Conservation (phyloP, 139 green algal genomes). For the Picochlorum sp. region DNA sequence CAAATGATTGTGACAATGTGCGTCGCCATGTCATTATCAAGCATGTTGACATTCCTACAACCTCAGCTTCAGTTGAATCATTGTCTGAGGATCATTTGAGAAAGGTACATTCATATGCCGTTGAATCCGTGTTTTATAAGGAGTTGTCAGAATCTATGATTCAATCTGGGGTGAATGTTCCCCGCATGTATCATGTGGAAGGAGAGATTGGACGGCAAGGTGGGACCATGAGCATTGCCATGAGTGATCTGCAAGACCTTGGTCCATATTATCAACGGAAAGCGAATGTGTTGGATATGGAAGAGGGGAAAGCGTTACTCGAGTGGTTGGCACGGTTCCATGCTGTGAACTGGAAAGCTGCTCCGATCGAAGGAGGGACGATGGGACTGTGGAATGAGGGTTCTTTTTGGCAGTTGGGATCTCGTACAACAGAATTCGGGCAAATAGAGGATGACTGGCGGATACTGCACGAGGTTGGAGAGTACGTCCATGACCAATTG, state of each 20-base stretch:
- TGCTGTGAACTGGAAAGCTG: background rate
- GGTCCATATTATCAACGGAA: background rate
- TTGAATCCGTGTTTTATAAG: constrained; percentile 12
- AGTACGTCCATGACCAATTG: background rate
- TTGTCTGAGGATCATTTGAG: background rate
- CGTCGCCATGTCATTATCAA: background rate
- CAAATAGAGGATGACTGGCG: constrained; percentile 5
- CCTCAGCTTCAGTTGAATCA: background rate
- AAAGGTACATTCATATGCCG: constrained; percentile 6
- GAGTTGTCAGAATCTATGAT: background rate
- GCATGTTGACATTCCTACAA: background rate
- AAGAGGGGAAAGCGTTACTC: constrained; percentile 2
- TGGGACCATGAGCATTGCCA: background rate
- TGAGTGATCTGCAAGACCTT: background rate
- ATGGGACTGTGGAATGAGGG: constrained; percentile 4
- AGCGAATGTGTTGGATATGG: constrained; percentile 3
- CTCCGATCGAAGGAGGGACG: background rate
- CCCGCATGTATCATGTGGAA: background rate
- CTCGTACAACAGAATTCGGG: background rate
- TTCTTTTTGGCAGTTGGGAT: constrained; percentile 8
- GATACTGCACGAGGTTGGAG: background rate
- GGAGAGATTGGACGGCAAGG: background rate
- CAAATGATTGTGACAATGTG: background rate
- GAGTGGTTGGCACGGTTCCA: constrained; percentile 1
- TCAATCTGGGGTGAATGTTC: background rate